Conservation (phyloP, 2,329 filamentous ascomycete species). For the Phaeomoniella chlamydospora region DNA sequence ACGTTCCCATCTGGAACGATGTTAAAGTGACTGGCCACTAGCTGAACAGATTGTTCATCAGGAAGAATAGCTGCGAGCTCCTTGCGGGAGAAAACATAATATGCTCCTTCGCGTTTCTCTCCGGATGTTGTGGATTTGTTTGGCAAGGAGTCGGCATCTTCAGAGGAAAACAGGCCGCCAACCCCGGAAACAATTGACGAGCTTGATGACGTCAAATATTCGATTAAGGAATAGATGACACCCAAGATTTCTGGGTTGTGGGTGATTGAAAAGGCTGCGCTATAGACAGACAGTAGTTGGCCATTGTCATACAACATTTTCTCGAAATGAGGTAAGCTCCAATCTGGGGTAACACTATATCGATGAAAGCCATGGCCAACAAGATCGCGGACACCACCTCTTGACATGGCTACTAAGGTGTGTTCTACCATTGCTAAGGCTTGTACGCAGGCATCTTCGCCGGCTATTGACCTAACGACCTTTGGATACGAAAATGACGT, state of each 20-base stretch:
- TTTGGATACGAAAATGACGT: constrained; percentile 38
- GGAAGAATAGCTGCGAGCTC: constrained; percentile 70
- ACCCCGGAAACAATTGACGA: constrained; percentile 47
- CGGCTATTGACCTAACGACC: constrained; percentile 75
- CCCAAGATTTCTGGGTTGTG: constrained; percentile 59
- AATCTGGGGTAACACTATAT: constrained; percentile 82
- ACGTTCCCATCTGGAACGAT: constrained; percentile 78
- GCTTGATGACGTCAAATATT: constrained; percentile 59
- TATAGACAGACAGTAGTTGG: constrained; percentile 66
- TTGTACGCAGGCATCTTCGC: constrained; percentile 57
- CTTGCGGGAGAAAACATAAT: constrained; percentile 83
- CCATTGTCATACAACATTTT: constrained; percentile 94
- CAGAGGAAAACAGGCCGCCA: constrained; percentile 75
- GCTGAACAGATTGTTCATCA: constrained; percentile 46
- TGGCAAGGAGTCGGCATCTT: constrained; percentile 76
- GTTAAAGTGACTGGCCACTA: constrained; percentile 74
- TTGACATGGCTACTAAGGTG: constrained; percentile 66
- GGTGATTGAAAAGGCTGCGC: constrained; percentile 67
- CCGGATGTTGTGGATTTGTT: constrained; percentile 25
- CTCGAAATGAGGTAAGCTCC: constrained; percentile 92
- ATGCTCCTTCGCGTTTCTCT: constrained; percentile 81
- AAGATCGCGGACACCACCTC: constrained; percentile 58
- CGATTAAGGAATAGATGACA: constrained; percentile 65
- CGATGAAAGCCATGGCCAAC: constrained; percentile 67
- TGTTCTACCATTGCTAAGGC: constrained; percentile 67